Evolutionary conservation across 495 filamentous ascomycete species (phyloP).

Genomic region (Jackrogersella multiformis): DNA sequence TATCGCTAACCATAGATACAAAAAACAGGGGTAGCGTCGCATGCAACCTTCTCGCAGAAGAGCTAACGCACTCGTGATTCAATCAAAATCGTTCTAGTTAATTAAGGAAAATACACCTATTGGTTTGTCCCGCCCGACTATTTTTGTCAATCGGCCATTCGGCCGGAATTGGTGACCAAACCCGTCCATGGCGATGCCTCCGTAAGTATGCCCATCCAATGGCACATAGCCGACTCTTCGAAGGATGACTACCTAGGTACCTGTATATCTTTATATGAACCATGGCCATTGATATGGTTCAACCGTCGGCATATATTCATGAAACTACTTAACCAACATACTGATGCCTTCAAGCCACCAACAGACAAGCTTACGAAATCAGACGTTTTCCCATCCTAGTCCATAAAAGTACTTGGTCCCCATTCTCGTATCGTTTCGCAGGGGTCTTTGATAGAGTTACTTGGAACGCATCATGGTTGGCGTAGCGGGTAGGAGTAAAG

Average conservation of each 20-base stretch:
- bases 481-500: constrained; percentile 46
- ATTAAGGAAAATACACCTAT: constrained; percentile 17
- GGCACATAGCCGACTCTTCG: constrained; percentile 16
- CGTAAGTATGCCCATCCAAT: constrained; percentile 13
- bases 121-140: constrained; percentile 23
- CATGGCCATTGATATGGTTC: constrained; percentile 5
- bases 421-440: not conserved
- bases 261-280: constrained; percentile 17
- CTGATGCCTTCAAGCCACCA: constrained; percentile 1
- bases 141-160: constrained; percentile 29
- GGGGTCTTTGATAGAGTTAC: not conserved
- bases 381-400: not conserved
- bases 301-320: constrained; percentile 1
- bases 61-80: constrained; percentile 32
- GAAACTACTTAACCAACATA: constrained; percentile 6
- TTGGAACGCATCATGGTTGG: constrained; percentile 38
- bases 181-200: constrained; percentile 25
- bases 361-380: not conserved
- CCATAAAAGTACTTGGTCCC: not conserved
- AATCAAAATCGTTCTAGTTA: constrained; percentile 10
- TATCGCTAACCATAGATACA: constrained; percentile 13
- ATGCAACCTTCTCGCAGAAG: constrained; percentile 27
- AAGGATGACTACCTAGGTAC: constrained; percentile 12
- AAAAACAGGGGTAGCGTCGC: constrained; percentile 17
- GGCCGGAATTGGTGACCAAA: constrained; percentile 28